Base-by-base conservation (phyloP, 1,284 basidiomycete genomes). In the Schizophyllum commune region DNA sequence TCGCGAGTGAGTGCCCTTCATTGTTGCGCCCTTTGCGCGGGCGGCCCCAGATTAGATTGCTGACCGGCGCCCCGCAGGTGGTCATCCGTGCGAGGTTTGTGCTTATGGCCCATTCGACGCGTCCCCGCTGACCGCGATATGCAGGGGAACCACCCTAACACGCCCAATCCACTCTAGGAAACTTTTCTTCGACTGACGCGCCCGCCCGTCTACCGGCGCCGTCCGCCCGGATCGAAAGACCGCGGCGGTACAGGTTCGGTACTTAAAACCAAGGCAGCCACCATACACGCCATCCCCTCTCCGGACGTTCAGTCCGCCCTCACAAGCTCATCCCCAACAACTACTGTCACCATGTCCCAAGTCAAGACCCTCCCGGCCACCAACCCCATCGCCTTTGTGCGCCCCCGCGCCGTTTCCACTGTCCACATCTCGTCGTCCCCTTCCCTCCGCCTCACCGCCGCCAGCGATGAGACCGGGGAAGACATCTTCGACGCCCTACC, bases 61-160 rank as follows among this genome's bases (percentile, higher is more conserved):
- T 65, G 62, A 66, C 67, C 63, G 65, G 60, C 64, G 54, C 64
- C 63, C 34, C 61, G 27, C 66, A 91, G 89, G 89, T 90, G 88
- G 88, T 85, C 85, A 73, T 86, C 84, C 64, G 83, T 91, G 69
- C 80, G 88, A 82, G 89, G 89, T 89, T 65, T 60, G 81, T 73
- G 55, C 63, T 62, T 62, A 60, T 56, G 13, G 13, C 4, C 19
- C 62, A 63, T 59, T 60, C 55, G 19, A 33, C 61, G n/a, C 9
- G 54, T 62, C 60, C 60, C 63, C 55, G 63, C 39, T 51, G 60
- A 67, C 72, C 39, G 9, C 39, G 9, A 55, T 64, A 57, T 57
- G 60, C 61, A 91, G 89, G 89, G 71, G 87, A 91, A 84, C 89
- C 89, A 75, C 88, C 89, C 76, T 89, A 79, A 88, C 83, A 83